Percentiles rank a stretch among this genome's conserved stretches.
phyloP scores from a whole-genome alignment of 768 basidiomycete genomes.

The Leucosporidium scottii region DNA sequence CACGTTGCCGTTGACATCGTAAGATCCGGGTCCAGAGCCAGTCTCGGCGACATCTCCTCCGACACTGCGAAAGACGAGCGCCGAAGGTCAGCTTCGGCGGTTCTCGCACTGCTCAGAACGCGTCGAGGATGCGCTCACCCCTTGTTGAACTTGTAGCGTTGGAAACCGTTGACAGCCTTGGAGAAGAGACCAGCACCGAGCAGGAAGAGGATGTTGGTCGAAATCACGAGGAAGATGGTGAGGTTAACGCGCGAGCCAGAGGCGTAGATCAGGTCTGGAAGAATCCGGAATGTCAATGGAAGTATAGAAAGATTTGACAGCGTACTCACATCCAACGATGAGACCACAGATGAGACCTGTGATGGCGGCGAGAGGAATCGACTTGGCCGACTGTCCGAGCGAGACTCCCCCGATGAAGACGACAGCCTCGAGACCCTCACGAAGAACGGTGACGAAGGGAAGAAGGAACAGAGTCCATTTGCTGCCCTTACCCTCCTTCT shows the following conservation, averaged over 20 bases:
- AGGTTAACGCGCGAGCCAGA: constrained; percentile 75
- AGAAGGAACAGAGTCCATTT: constrained; percentile 86
- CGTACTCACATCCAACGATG: constrained; percentile 52
- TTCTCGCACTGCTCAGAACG: not conserved
- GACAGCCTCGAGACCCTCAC: constrained; percentile 90
- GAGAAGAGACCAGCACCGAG: constrained; percentile 92
- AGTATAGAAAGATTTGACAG: constrained; percentile 3
- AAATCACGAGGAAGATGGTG: constrained; percentile 76
- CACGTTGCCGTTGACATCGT: constrained; percentile 42
- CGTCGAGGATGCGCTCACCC: constrained; percentile 42
- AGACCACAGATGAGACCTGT: constrained; percentile 74
- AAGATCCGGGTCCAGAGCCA: constrained; percentile 70
- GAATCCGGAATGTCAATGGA: not conserved
- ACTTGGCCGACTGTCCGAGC: constrained; percentile 65
- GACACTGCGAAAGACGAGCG: constrained; percentile 58
- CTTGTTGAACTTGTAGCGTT: constrained; percentile 59
- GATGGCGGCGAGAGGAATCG: constrained; percentile 81
- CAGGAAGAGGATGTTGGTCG: constrained; percentile 85
- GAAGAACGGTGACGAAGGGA: constrained; percentile 82
- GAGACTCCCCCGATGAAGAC: constrained; percentile 89
- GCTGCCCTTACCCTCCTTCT: constrained; percentile 15
- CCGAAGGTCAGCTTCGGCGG: constrained; percentile 13
- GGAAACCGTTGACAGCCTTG: constrained; percentile 64
- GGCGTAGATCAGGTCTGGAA: constrained; percentile 58
- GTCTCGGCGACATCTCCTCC: constrained; percentile 57